Conservation (phyloP, 1,284 basidiomycete genomes). For the Cryptococcus floricola region DNA sequence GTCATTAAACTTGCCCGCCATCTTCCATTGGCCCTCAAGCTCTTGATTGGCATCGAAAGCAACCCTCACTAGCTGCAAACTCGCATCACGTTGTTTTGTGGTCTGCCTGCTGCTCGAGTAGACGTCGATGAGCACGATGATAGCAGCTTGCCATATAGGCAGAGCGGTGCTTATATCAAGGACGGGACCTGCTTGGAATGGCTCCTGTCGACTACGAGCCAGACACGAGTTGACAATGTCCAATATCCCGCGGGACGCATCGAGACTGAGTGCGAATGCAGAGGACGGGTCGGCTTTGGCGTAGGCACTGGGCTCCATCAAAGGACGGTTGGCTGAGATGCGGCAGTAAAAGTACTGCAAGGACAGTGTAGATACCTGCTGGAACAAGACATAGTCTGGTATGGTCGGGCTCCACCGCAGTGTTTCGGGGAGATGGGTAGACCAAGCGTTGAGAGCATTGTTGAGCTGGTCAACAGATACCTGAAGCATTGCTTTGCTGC, state of each 20-base stretch:
- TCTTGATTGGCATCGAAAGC: no score
- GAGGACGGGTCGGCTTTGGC: constrained; percentile 51
- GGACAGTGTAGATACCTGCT: constrained; percentile 66
- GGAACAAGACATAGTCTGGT: constrained; percentile 60
- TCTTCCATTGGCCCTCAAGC: no score
- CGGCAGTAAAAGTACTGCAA: constrained; percentile 61
- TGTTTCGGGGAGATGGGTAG: constrained; percentile 66
- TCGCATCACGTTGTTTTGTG: constrained; percentile 17
- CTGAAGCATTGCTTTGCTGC: constrained; percentile 59
- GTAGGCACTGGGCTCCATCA: constrained; percentile 59
- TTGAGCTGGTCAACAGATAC: constrained; percentile 67
- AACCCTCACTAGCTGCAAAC: no score
- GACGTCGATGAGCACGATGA: constrained; percentile 68
- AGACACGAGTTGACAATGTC: constrained; percentile 60
- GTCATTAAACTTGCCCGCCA: no score
- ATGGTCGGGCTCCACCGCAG: constrained; percentile 69
- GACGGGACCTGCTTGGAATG: constrained; percentile 49
- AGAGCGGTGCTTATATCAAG: constrained; percentile 36
- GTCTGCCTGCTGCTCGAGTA: constrained; percentile 69
- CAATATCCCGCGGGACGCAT: constrained; percentile 72
- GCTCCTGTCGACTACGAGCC: constrained; percentile 28
- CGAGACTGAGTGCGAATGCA: constrained; percentile 75
- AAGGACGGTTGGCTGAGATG: constrained; percentile 74
- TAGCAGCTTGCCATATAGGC: constrained; percentile 60
- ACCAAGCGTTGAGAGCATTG: constrained; percentile 66